phyloP scores from a whole-genome alignment of 2,329 filamentous ascomycete species.

The Diaporthe destruens region DNA sequence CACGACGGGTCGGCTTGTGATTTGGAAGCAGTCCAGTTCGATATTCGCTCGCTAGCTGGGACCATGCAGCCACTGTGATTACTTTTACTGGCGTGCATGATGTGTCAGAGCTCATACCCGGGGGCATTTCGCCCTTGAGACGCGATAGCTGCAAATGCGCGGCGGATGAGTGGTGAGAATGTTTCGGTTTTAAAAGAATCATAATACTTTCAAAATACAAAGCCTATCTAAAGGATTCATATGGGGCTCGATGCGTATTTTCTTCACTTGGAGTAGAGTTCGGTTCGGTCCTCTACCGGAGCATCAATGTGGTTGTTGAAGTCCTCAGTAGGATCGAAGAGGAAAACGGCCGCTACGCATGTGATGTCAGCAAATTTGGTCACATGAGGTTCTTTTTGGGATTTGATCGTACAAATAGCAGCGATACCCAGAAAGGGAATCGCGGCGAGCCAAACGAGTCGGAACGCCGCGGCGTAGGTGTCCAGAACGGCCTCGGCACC shows the following conservation, averaged over 20 bases:
- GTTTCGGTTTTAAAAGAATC: neutral
- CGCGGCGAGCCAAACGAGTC: conserved; percentile 51
- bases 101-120: conserved; percentile 11
- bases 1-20: neutral
- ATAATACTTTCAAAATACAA: neutral
- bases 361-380: neutral
- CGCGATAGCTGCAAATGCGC: neutral
- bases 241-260: neutral
- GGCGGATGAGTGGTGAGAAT: neutral
- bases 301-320: conserved; percentile 55
- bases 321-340: conserved; percentile 52
- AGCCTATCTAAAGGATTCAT: neutral
- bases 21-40: conserved; percentile 16
- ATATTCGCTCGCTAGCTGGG: neutral
- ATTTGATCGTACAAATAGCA: conserved; percentile 45
- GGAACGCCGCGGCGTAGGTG: conserved; percentile 50
- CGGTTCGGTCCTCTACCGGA: conserved; percentile 47
- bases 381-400: neutral
- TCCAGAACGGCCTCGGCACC: conserved; percentile 46
- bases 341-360: conserved; percentile 44
- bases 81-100: conserved; percentile 11
- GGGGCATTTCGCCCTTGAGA: neutral
- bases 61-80: conserved; percentile 19
- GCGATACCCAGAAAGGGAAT: conserved; percentile 43
- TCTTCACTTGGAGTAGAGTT: conserved; percentile 8